Percentiles rank a stretch among this genome's conserved stretches.
These are phyloP conservation scores for Chrysochromulina parva DNA, from an alignment of 78 protist genomes.

Conservation along the genomic window DNA sequence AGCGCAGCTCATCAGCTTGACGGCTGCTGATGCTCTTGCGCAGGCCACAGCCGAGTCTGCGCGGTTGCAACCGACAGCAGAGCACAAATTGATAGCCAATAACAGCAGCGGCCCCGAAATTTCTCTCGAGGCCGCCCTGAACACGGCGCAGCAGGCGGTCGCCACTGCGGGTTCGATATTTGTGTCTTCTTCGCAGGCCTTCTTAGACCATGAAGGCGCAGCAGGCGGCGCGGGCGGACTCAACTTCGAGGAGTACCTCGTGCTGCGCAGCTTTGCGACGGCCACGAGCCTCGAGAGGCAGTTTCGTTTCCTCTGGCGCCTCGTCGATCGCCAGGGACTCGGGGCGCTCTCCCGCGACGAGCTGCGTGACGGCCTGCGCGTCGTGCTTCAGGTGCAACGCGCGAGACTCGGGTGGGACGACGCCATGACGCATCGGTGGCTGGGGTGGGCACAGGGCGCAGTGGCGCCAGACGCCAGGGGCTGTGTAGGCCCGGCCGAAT, in stretches of 20 bases:
- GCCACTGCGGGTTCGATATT: too few species aligned
- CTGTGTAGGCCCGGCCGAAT: neutral
- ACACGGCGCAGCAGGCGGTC: too few species aligned
- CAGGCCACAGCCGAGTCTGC: too few species aligned
- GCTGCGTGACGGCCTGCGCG: neutral
- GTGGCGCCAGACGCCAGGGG: neutral
- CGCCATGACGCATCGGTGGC: neutral
- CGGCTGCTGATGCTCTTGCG: too few species aligned
- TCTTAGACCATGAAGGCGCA: neutral
- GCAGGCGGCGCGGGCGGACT: neutral
- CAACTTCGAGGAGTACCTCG: conserved; percentile 1
- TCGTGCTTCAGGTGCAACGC: neutral
- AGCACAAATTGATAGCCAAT: too few species aligned
- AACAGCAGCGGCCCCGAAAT: too few species aligned
- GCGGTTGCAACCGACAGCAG: too few species aligned
- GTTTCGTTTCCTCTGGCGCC: neutral
- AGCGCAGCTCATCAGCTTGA: too few species aligned
- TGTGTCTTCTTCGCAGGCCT: too few species aligned
- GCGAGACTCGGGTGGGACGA: conserved; percentile 19
- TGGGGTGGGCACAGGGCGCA: neutral
- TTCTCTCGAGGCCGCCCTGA: too few species aligned
- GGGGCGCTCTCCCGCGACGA: neutral
- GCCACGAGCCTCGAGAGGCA: neutral
- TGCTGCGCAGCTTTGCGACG: neutral
- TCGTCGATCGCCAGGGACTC: neutral